phyloP scores from a whole-genome alignment of 257 asterid genomes.

The Penstemon eatonii region DNA sequence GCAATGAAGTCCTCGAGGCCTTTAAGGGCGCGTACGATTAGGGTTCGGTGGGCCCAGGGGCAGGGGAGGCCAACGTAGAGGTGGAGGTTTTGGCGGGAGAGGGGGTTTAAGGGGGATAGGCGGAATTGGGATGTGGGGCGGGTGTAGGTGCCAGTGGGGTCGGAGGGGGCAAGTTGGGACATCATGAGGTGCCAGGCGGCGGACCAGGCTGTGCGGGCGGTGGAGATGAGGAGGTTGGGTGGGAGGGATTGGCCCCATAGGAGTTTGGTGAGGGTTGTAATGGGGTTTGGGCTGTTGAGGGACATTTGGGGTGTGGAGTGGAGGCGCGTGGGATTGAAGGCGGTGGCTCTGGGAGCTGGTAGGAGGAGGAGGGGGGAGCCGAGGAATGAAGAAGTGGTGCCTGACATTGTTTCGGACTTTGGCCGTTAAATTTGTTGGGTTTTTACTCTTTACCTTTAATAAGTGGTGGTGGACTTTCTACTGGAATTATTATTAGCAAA shows the following conservation, averaged over 20 bases:
- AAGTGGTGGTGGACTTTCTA: no score
- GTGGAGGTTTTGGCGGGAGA: slow-evolving; percentile 52
- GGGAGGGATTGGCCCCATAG: slow-evolving; percentile 93
- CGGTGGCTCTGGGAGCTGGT: slow-evolving; percentile 25
- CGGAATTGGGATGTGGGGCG: slow-evolving; percentile 92
- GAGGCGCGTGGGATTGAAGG: slow-evolving; percentile 31
- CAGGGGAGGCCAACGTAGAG: slow-evolving; percentile 93
- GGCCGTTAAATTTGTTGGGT: neutral
- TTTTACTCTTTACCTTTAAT: no score
- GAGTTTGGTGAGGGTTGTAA: slow-evolving; percentile 64
- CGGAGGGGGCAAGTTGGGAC: slow-evolving; percentile 98
- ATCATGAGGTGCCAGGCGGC: slow-evolving; percentile 91
- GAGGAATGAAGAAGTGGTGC: slow-evolving; percentile 36
- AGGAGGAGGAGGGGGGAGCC: slow-evolving; percentile 38
- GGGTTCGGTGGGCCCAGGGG: slow-evolving; percentile 99
- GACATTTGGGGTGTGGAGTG: slow-evolving; percentile 35
- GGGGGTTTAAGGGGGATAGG: slow-evolving; percentile 25
- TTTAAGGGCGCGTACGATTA: slow-evolving; percentile 86
- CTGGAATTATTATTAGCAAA: no score
- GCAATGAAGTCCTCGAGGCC: slow-evolving; percentile 68
- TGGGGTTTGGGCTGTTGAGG: slow-evolving; percentile 43
- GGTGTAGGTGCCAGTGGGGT: slow-evolving; percentile 66
- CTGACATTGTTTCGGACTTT: slow-evolving; percentile 25
- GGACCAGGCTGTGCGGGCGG: slow-evolving; percentile 95
- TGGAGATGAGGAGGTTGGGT: slow-evolving; percentile 84